Evolutionary conservation across 345 rosid genomes (phyloP).

Genomic region (Camelina sativa): DNA sequence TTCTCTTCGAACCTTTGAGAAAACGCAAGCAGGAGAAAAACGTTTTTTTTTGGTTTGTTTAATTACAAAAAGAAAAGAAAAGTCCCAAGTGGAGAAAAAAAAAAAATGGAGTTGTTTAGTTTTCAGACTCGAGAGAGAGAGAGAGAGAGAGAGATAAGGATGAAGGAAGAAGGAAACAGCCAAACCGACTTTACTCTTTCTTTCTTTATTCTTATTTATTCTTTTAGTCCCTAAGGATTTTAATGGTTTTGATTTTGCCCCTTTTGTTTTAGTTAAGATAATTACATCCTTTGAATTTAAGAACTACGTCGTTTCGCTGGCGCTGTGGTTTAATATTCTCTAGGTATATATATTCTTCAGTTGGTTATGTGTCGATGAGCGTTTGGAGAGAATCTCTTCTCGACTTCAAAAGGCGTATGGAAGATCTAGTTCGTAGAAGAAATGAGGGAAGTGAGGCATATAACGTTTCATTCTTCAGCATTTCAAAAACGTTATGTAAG

Average conservation of each 20-base stretch:
- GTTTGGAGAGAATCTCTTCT: neutral
- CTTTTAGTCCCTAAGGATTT: neutral
- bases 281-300: neutral
- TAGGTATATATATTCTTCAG: neutral
- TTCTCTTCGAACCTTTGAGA: constrained; percentile 35
- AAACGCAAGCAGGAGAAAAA: constrained; percentile 34
- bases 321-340: neutral
- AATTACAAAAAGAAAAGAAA: neutral
- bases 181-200: constrained; percentile 12
- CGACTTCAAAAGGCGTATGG: no score
- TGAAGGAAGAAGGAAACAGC: constrained; percentile 13
- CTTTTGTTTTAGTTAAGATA: neutral
- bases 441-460: no score
- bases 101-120: neutral
- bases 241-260: neutral
- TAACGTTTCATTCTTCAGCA: no score
- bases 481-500: no score
- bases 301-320: neutral
- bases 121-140: constrained; percentile 18
- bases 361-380: neutral
- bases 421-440: neutral
- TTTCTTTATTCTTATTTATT: neutral
- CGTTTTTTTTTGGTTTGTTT: constrained; percentile 25
- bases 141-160: constrained; percentile 37
- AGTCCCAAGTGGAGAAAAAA: no score